Percentiles rank a stretch among this genome's conserved stretches.
phyloP scores from a whole-genome alignment of 164 flowering plant genomes.

The Echeveria elegans region DNA sequence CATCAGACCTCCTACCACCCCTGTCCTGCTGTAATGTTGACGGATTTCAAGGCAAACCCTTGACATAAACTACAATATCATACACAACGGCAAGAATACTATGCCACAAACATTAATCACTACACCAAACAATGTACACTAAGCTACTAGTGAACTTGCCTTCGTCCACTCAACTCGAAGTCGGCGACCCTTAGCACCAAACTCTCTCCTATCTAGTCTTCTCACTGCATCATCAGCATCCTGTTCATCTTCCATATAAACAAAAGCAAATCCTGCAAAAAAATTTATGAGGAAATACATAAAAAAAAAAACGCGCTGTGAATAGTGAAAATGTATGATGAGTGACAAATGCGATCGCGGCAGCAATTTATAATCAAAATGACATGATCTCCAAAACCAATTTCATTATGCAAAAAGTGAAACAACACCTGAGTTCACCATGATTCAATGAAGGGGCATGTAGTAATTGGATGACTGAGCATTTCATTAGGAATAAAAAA shows the following conservation, averaged over 20 bases:
- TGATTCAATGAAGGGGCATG: neutral
- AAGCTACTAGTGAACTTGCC: slow-evolving; percentile 24
- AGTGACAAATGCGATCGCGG: no score
- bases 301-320: no score
- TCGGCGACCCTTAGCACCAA: slow-evolving; percentile 87
- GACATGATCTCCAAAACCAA: neutral
- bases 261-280: slow-evolving; percentile 80
- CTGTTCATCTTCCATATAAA: slow-evolving; percentile 96
- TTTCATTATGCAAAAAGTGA: neutral
- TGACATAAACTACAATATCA: neutral
- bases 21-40: slow-evolving; percentile 67
- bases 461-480: slow-evolving; percentile 1
- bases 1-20: slow-evolving; percentile 48
- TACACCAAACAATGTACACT: neutral
- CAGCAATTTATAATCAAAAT: neutral
- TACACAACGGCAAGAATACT: neutral
- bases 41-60: neutral
- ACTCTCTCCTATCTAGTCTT: slow-evolving; percentile 71
- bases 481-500: neutral
- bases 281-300: neutral
- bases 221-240: slow-evolving; percentile 97
- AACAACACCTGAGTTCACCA: neutral
- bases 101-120: neutral
- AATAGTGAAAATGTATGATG: no score
- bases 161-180: slow-evolving; percentile 99